Percentiles rank a stretch among this genome's conserved stretches.
These are phyloP conservation scores for Globisporangium recalcitrans DNA, from an alignment of 352 stramenopile species.

Conservation along the genomic window DNA sequence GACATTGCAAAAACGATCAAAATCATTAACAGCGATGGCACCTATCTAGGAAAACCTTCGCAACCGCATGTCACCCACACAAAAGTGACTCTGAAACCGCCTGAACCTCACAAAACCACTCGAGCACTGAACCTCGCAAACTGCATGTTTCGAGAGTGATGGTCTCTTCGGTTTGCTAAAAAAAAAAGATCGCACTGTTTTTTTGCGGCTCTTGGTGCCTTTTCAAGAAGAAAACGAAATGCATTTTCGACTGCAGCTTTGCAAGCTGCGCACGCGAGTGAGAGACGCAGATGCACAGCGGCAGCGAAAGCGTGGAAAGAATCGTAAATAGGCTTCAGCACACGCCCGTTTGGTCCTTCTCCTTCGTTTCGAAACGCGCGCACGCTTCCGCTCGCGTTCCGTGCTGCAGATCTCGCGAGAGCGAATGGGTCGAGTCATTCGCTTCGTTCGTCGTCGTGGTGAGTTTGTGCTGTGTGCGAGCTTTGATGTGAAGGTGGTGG, in stretches of 20 bases:
- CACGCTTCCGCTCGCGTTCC: neutral
- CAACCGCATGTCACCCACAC: neutral
- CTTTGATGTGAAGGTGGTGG: too few relatives aligned
- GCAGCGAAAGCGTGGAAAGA: neutral
- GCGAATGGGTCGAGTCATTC: too few relatives aligned
- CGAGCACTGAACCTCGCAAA: neutral
- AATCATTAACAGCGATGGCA: too few relatives aligned
- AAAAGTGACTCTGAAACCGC: neutral
- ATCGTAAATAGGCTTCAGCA: neutral
- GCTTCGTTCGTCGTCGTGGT: too few relatives aligned
- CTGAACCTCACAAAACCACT: too few relatives aligned
- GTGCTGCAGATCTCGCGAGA: neutral
- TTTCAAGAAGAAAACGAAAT: neutral
- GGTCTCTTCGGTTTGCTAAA: neutral
- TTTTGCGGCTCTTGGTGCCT: neutral
- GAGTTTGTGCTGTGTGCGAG: too few relatives aligned
- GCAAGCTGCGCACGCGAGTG: too few relatives aligned
- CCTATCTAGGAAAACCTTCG: neutral
- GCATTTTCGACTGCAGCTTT: neutral
- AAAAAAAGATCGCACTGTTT: conserved; percentile 1
- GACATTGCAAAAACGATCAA: too few relatives aligned
- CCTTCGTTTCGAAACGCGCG: conserved; percentile 1
- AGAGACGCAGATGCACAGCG: neutral
- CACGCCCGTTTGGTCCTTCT: too few relatives aligned
- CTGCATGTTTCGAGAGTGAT: neutral